A percentile compares a stretch with the other conserved stretches of the same genome.
phyloP scores from a whole-genome alignment of 2,329 filamentous ascomycete species.

The Simplicillium aogashimaense region DNA sequence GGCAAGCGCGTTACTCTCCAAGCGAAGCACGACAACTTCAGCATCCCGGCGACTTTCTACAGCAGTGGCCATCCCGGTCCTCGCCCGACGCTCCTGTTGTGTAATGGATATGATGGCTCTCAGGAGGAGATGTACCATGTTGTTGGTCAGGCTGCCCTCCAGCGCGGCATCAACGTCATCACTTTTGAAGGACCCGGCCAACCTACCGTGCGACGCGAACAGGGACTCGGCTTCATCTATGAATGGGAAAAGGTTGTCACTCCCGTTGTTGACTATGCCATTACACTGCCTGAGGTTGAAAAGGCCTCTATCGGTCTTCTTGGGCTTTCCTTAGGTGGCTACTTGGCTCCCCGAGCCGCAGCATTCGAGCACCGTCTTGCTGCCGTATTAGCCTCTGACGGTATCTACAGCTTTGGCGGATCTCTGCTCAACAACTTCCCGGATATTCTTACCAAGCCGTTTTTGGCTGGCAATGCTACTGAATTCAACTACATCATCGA shows the following conservation, averaged over 20 bases:
- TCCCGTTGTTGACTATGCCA: conserved; percentile 28
- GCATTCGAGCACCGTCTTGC: conserved; percentile 32
- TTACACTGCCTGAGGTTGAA: conserved; percentile 17
- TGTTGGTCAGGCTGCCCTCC: conserved; percentile 21
- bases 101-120: conserved; percentile 30
- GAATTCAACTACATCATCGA: conserved; percentile 11
- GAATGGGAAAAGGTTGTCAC: conserved; percentile 31
- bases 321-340: conserved; percentile 31
- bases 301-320: conserved; percentile 21
- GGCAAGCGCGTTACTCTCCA: conserved; percentile 23
- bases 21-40: conserved; percentile 17
- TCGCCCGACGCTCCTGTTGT: conserved; percentile 28
- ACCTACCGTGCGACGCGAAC: conserved; percentile 26
- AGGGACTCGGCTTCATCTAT: conserved; percentile 31
- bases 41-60: conserved; percentile 25
- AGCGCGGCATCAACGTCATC: conserved; percentile 30
- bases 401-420: conserved; percentile 21
- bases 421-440: conserved; percentile 5
- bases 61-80: conserved; percentile 7
- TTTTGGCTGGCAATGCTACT: conserved; percentile 7
- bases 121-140: conserved; percentile 33
- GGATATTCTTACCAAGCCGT: conserved; percentile 4
- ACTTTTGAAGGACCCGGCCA: conserved; percentile 38
- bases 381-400: conserved; percentile 28
- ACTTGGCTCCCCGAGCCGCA: conserved; percentile 27